These are phyloP conservation scores for Ascochyta fabae DNA, from an alignment of 2,329 filamentous ascomycete genomes.

Conservation along the genomic window DNA sequence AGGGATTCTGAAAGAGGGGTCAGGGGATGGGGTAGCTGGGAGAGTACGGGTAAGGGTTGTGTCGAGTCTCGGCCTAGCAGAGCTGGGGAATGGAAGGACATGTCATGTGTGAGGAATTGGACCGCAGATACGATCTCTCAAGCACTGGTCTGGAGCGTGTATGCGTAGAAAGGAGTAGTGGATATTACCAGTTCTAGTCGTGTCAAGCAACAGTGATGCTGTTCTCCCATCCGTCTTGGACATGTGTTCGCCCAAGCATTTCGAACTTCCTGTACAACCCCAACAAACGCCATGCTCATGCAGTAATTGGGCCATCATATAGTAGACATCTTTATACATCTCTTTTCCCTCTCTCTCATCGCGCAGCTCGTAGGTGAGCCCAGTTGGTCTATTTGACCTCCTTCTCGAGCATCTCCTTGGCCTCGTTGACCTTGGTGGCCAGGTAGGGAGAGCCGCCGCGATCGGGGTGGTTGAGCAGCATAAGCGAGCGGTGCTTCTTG, in stretches of 20 bases:
- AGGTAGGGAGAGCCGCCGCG: conserved; percentile 95
- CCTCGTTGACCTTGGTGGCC: conserved; percentile 97
- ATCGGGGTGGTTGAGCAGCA: conserved; percentile 98
- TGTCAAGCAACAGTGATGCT: background rate
- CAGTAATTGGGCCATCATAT: conserved; percentile 27
- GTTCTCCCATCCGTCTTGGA: background rate
- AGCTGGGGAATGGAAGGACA: too few relatives aligned
- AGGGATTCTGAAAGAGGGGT: too few relatives aligned
- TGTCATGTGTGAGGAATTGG: too few relatives aligned
- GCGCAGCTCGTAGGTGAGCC: background rate
- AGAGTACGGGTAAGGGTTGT: too few relatives aligned
- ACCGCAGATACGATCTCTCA: too few relatives aligned
- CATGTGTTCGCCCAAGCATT: background rate
- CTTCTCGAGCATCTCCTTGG: conserved; percentile 95
- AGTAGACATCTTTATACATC: conserved; percentile 32
- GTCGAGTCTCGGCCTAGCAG: too few relatives aligned
- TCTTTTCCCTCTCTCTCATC: background rate
- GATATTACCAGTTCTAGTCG: background rate
- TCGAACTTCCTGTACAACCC: conserved; percentile 6
- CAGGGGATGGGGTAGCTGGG: too few relatives aligned
- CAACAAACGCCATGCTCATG: conserved; percentile 33
- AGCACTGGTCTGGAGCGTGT: background rate
- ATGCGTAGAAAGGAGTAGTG: background rate
- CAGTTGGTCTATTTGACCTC: conserved; percentile 37
- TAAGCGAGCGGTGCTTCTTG: conserved; percentile 92